Conservation (phyloP, 2,329 filamentous ascomycete species). For the Ophiocordyceps sinensis region DNA sequence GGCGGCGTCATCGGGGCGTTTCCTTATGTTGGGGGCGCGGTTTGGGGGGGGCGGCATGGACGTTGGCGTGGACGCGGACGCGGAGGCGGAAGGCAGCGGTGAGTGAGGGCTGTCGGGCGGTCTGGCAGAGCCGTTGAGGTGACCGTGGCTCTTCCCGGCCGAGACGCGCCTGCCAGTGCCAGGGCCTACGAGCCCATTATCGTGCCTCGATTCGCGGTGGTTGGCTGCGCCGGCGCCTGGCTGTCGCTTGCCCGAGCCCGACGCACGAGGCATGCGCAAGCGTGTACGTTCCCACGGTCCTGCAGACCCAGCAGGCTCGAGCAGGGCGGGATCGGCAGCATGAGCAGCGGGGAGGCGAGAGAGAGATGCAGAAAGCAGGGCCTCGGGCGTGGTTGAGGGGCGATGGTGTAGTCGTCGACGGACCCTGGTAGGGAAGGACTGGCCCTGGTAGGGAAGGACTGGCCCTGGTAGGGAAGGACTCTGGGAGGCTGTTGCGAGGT, state of each 20-base stretch:
- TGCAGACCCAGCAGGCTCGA: slow-evolving; percentile 19
- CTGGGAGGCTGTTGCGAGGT: too few species aligned
- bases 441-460: too few species aligned
- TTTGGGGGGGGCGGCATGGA: background rate
- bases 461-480: too few species aligned
- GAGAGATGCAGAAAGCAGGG: slow-evolving; percentile 6
- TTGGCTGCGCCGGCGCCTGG: slow-evolving; percentile 45
- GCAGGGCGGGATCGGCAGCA: slow-evolving; percentile 18
- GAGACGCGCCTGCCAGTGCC: slow-evolving; percentile 23
- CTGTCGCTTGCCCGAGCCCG: slow-evolving; percentile 46
- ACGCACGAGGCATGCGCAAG: slow-evolving; percentile 45
- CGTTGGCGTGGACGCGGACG: slow-evolving; percentile 4
- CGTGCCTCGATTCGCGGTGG: slow-evolving; percentile 63
- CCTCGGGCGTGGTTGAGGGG: slow-evolving; percentile 2
- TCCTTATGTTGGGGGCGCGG: background rate
- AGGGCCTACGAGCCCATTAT: slow-evolving; percentile 68
- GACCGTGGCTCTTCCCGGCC: slow-evolving; percentile 30
- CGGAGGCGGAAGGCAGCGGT: slow-evolving; percentile 13
- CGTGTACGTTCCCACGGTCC: slow-evolving; percentile 13
- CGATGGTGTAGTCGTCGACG: background rate
- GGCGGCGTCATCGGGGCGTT: slow-evolving; percentile 6
- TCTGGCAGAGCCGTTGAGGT: slow-evolving; percentile 24
- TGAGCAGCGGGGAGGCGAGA: slow-evolving; percentile 12
- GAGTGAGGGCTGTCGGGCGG: slow-evolving; percentile 16
- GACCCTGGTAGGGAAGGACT: too few species aligned